phyloP scores from a whole-genome alignment of 768 basidiomycete genomes.

The Mycena chlorophos region DNA sequence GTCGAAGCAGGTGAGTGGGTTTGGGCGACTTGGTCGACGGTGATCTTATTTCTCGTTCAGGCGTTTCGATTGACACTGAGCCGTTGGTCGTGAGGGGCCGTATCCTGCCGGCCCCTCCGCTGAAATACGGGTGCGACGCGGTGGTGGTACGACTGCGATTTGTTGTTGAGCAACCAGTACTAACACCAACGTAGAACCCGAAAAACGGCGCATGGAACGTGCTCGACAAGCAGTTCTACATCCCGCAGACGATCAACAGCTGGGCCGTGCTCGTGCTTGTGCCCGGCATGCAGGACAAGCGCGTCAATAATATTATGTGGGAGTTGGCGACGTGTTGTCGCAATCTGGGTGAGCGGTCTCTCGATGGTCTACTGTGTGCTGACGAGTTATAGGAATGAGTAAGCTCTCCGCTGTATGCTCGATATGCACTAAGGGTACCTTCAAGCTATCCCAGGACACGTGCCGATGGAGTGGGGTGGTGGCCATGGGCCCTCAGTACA shows the following conservation, averaged over 20 bases:
- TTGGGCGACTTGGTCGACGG: neutral
- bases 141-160: constrained; percentile 22
- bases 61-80: constrained; percentile 10
- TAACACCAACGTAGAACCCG: constrained; percentile 8
- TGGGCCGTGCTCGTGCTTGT: constrained; percentile 22
- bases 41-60: neutral
- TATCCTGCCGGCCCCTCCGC: constrained; percentile 9
- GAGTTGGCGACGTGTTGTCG: neutral
- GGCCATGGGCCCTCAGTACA: too few relatives aligned
- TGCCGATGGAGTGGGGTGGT: too few relatives aligned
- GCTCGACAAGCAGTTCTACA: neutral
- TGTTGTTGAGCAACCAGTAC: neutral
- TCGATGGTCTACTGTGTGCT: neutral
- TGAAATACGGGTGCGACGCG: neutral
- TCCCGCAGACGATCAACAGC: neutral
- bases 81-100: constrained; percentile 9
- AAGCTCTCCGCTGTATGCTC: neutral
- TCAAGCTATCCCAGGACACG: too few relatives aligned
- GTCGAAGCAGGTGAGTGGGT: constrained; percentile 29
- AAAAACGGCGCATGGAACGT: constrained; percentile 24
- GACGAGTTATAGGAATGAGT: neutral
- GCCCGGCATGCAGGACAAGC: neutral
- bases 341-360: neutral
- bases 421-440: too few relatives aligned
- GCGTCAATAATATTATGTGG: neutral